Conservation (phyloP, 169 alveolate genomes). For the Babesia bigemina region DNA sequence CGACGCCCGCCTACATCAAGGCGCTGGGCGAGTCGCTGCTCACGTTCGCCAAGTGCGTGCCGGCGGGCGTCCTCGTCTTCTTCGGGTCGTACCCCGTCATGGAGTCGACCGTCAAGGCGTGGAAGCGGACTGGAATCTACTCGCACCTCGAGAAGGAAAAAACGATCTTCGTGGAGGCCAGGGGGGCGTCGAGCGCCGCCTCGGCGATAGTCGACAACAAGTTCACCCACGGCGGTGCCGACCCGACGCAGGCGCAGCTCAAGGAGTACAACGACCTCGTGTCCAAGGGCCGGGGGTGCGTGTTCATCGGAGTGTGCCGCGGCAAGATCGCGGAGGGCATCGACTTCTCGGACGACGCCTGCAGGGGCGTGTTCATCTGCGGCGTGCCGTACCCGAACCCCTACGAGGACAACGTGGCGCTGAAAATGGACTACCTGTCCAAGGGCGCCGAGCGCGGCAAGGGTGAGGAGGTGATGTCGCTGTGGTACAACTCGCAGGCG, state of each 20-base stretch:
- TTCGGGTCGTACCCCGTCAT: conserved; percentile 87
- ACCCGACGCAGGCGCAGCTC: conserved; percentile 66
- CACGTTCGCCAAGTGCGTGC: conserved; percentile 80
- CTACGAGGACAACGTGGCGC: conserved; percentile 85
- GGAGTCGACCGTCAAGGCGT: conserved; percentile 80
- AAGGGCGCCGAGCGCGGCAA: conserved; percentile 38
- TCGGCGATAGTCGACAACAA: conserved; percentile 73
- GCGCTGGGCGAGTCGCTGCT: conserved; percentile 72
- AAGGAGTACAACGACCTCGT: conserved; percentile 75
- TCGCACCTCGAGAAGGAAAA: conserved; percentile 73
- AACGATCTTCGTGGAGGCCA: conserved; percentile 72
- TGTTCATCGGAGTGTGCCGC: conserved; percentile 91
- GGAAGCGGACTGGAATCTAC: conserved; percentile 82
- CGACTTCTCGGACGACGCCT: conserved; percentile 88
- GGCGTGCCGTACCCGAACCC: conserved; percentile 92
- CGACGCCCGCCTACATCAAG: conserved; percentile 63
- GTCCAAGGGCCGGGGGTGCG: conserved; percentile 80
- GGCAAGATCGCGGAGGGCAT: conserved; percentile 95
- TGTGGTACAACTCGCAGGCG: conserved; percentile 93
- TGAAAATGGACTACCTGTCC: conserved; percentile 86
- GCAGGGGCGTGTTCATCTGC: conserved; percentile 89
- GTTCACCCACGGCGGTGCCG: conserved; percentile 30
- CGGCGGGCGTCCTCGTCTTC: conserved; percentile 84
- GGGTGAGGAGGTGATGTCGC: conserved; percentile 27
- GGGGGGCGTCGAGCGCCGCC: background rate